Conservation (phyloP, 352 stramenopile genomes). For the Blastocystis sp. region DNA sequence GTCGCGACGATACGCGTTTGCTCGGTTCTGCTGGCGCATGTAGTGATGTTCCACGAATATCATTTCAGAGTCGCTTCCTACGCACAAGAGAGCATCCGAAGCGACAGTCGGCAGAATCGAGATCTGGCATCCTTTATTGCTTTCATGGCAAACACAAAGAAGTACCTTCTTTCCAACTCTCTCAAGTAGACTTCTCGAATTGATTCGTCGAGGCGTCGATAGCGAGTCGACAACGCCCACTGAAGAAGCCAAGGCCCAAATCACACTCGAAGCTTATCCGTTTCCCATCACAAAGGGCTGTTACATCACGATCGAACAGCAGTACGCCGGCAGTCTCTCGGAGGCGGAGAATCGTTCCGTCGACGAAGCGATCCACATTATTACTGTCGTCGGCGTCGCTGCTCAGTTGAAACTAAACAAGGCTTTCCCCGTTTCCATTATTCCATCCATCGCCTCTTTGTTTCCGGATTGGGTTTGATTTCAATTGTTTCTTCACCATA, state of each 20-base stretch:
- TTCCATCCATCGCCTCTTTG: neutral
- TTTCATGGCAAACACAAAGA: constrained; percentile 30
- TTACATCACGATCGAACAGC: constrained; percentile 7
- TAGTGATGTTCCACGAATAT: neutral
- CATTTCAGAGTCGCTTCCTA: constrained; percentile 3
- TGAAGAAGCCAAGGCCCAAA: neutral
- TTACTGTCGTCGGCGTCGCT: neutral
- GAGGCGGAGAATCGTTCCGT: neutral
- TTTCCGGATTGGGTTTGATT: constrained; percentile 7
- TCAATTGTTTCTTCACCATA: neutral
- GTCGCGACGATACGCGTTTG: constrained; percentile 12
- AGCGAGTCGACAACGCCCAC: neutral
- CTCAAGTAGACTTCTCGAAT: neutral
- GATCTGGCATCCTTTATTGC: neutral
- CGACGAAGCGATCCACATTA: neutral
- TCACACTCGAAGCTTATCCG: neutral
- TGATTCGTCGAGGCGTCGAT: neutral
- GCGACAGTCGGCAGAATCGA: neutral
- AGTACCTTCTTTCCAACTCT: neutral
- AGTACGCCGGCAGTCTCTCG: neutral
- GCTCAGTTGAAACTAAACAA: neutral
- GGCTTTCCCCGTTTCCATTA: neutral
- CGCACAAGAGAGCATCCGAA: neutral
- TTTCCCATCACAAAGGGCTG: constrained; percentile 49
- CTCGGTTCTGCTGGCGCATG: constrained; percentile 46